Evolutionary conservation across 1,284 basidiomycete genomes (phyloP), one percentile per base, ranked within the genome.

Genomic region (Neolentinus lepideus): DNA sequence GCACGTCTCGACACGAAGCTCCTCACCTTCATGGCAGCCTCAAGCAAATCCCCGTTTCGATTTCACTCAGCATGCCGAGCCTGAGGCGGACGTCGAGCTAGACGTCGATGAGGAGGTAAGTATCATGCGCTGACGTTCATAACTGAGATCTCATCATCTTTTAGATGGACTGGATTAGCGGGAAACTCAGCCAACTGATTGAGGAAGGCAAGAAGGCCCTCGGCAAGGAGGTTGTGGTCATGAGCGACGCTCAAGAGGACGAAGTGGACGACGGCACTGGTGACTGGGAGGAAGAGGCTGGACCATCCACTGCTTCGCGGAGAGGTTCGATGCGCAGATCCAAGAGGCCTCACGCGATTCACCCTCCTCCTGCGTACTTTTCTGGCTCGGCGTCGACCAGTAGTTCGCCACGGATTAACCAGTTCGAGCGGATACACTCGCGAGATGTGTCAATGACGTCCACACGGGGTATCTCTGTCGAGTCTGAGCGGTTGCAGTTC

Each of bases 141-240:
- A 22, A n/a, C 22, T 16, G 12, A 25, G 22, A 25, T 10, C 38
- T 57, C 12, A 50, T 21, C 33, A 16, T 54, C 1, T 25, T 21
- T 25, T 60, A 88, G 75, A 88, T 90, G 83, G 84, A 87, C 59
- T 87, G 84, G 84, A 85, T 90, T 57, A 82, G 84, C 9, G 83
- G 78, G 59, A 78, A 79, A 61, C 75, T 90, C 29, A 68, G 78
- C n/a, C 70, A 69, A 57, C 77, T 90, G 46, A 89, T 90, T 59
- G 79, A 82, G 62, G 82, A 90, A 61, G 88, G 88, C 14, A 82
- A 86, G 64, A 80, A 78, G 52, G 88, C 88, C 0, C 75, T 90
- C 10, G 80, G 79, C 14, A 73, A 76, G 25, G 86, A 90, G 64
- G 75, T 90, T 22, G 88, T 90, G 3, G 79, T 90, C 6, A 80